Evolutionary conservation across 2,329 filamentous ascomycete genomes (phyloP).

Genomic region (Thelonectria discophora): DNA sequence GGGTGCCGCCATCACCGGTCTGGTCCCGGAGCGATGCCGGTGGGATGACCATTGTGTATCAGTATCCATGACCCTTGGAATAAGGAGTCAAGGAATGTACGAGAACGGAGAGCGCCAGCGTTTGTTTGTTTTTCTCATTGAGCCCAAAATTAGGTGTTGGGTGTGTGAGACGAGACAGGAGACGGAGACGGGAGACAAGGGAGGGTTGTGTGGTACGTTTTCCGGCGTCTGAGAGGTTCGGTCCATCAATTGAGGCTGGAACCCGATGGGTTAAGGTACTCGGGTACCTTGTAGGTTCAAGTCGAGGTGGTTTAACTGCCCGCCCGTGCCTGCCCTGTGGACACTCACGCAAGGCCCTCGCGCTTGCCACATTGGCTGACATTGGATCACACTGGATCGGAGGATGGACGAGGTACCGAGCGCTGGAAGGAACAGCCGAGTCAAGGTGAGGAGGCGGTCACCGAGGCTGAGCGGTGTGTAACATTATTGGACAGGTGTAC

Average conservation of each 20-base stretch:
- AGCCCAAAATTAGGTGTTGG: constrained; percentile 1
- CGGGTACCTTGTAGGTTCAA: too few relatives aligned
- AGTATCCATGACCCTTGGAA: constrained; percentile 16
- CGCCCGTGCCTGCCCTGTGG: too few relatives aligned
- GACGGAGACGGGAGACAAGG: constrained; percentile 5
- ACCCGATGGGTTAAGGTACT: neutral
- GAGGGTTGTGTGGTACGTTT: constrained; percentile 15
- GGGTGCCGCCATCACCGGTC: neutral
- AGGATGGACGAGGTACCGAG: neutral
- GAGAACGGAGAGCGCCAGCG: neutral
- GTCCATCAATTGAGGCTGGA: neutral
- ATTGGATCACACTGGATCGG: too few relatives aligned
- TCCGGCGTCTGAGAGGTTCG: neutral
- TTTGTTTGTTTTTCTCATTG: neutral
- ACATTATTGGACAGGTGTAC: constrained; percentile 12
- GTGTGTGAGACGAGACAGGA: constrained; percentile 5
- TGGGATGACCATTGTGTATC: constrained; percentile 9
- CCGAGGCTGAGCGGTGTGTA: constrained; percentile 21
- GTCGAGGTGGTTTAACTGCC: too few relatives aligned
- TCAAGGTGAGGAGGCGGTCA: constrained; percentile 19
- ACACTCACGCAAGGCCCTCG: neutral
- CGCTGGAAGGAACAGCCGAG: constrained; percentile 1
- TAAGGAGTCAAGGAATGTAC: constrained; percentile 6
- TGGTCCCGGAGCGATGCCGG: constrained; percentile 1
- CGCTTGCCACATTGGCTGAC: constrained; percentile 1